Evolutionary conservation across 2,329 filamentous ascomycete species (phyloP), one percentile per base, ranked within the genome.

Genomic region (Diatrype stigma): DNA sequence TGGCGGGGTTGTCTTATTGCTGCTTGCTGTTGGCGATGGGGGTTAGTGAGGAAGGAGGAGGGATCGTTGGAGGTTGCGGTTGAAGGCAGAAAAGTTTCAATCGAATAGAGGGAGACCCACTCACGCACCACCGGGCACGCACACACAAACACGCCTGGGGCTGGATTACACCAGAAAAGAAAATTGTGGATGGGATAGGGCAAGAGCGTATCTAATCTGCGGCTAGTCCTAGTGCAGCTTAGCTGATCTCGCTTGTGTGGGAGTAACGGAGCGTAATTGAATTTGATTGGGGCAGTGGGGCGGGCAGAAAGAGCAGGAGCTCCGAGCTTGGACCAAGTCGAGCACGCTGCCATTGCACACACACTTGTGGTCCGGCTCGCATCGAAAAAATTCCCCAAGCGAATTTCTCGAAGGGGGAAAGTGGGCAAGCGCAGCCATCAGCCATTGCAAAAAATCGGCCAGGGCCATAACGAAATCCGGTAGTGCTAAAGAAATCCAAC

Each of bases 1-100:
- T 42, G 52, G 50, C 44, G 40, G 50, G 49, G 61, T 68, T 73
- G 70, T 71, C 68, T 72, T 68, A 66, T 65, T 57, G 64, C 51
- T 28, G 66, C 21, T 61, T 62, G 68, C 64, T 63, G 69, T 40
- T 53, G 48, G 45, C 35, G 49, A 50, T 22, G 46, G 51, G 47
- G 54, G 56, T 52, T 54, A 50, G 53, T 58, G 48, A 10, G 26
- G 26, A 55, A 54, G 45, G 51, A 52, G 51, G 37, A 50, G 54
- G 47, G 48, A 50, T 16, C 56, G 54, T 56, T 58, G 50, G 46
- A 49, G 46, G 48, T 44, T 45, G 47, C 51, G 51, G 44, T 51
- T 52, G 58, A 48, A 22, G 48, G 42, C 38, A 55, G 56, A 57
- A 53, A 51, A 49, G 52, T 46, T 45, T 26, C 46, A 53, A 50